These are phyloP conservation scores for Tetradesmus obliquus DNA, from an alignment of 139 green algal species.

Conservation along the genomic window DNA sequence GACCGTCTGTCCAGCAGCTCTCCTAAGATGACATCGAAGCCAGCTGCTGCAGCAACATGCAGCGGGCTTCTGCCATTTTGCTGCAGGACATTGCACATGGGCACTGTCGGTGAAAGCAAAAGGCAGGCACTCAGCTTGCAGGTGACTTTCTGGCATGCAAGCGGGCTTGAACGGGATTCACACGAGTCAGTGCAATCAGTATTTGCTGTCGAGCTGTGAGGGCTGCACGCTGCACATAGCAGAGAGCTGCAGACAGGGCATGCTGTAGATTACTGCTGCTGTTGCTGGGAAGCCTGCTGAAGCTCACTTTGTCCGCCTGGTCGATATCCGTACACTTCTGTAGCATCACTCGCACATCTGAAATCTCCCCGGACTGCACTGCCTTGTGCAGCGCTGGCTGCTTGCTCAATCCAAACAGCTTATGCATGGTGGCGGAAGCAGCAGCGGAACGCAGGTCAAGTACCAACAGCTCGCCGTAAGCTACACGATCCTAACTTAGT, in stretches of 20 bases:
- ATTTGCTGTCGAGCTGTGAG: too few relatives aligned
- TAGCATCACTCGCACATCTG: not conserved
- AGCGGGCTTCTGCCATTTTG: not conserved
- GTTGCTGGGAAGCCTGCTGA: not conserved
- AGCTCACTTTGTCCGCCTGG: not conserved
- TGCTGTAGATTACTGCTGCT: not conserved
- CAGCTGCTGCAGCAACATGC: slow-evolving; percentile 14
- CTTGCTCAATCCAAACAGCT: not conserved
- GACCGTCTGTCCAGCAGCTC: slow-evolving; percentile 22
- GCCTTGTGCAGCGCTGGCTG: not conserved
- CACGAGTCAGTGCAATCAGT: too few relatives aligned
- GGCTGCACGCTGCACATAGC: not conserved
- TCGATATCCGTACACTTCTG: not conserved
- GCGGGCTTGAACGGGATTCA: too few relatives aligned
- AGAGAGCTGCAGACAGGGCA: not conserved
- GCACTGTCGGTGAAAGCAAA: not conserved
- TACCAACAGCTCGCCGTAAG: too few relatives aligned
- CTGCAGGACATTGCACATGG: not conserved
- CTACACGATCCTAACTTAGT: too few relatives aligned
- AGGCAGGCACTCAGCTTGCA: not conserved
- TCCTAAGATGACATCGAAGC: slow-evolving; percentile 18
- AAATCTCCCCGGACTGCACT: not conserved
- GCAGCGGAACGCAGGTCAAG: not conserved
- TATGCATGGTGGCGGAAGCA: not conserved
- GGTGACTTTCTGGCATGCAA: not conserved